phyloP scores from a whole-genome alignment of 1,139 yeast species.

The Yamadazyma siamensis region DNA sequence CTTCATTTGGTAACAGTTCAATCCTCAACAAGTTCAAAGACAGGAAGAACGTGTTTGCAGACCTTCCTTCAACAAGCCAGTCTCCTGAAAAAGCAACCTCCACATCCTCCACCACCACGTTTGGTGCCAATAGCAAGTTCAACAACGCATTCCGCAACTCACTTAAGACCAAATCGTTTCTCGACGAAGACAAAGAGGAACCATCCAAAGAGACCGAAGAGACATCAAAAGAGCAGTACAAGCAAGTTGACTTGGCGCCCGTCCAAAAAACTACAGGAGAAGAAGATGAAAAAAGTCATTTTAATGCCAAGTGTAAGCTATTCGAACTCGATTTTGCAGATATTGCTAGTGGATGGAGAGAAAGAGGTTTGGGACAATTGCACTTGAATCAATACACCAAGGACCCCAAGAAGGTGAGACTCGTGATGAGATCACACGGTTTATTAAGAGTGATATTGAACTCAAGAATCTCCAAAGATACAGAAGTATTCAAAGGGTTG shows the following conservation, averaged over 20 bases:
- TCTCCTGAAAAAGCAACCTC: conserved; percentile 5
- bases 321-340: conserved; percentile 69
- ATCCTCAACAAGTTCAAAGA: conserved; percentile 19
- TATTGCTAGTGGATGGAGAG: conserved; percentile 85
- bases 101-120: conserved; percentile 25
- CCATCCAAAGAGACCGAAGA: conserved; percentile 11
- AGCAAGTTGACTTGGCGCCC: conserved; percentile 50
- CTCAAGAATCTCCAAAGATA: conserved; percentile 54
- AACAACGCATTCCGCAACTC: conserved; percentile 56
- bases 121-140: conserved; percentile 60
- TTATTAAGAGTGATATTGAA: conserved; percentile 80
- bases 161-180: conserved; percentile 50
- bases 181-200: conserved; percentile 33
- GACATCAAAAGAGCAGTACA: conserved; percentile 34
- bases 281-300: conserved; percentile 73
- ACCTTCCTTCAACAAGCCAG: conserved; percentile 6
- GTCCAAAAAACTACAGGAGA: conserved; percentile 77
- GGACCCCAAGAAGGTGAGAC: conserved; percentile 38
- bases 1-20: conserved; percentile 51
- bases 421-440: conserved; percentile 92
- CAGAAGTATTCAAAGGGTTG: conserved; percentile 73
- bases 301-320: conserved; percentile 71
- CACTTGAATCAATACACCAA: conserved; percentile 64
- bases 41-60: conserved; percentile 37
- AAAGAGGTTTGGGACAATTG: conserved; percentile 84